Base-by-base conservation (phyloP, 2,329 filamentous ascomycete species). In the Fusarium floridanum region DNA sequence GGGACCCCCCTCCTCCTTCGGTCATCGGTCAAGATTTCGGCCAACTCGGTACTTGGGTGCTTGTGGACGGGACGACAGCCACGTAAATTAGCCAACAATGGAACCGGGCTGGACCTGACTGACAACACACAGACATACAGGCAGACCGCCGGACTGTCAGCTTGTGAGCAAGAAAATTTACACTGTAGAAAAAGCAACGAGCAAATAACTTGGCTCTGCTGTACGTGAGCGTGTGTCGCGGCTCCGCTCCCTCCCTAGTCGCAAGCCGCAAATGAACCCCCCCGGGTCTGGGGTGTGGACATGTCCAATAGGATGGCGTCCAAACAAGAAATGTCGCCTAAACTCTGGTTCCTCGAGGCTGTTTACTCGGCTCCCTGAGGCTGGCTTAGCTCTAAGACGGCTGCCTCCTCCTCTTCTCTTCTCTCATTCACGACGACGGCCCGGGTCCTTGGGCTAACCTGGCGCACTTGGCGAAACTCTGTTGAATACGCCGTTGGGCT, bases 401-500 rank as follows among this genome's bases (percentile, higher is more conserved):
- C 53, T 56, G 53, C 32, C 32, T 36, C 32, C 32, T 55, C 5
- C 22, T 24, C 10, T 20, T 48, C 45, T 55, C 24, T 32, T 32
- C 43, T 63, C 43, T 29, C 45, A 37, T 29, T 32, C 29, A 27
- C 29, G 20, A 22, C 37, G 29, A 27, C 36, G 48, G 48, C 48
- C 61, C 61, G n/a, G 14, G 36, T 56, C 11, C 36, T 64, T 57
- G 61, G 61, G 61, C 61, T 56, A 16, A n/a, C 6, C 20, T 64
- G 39, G 34, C 45, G 22, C 16, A 20, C 45, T 41, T 43, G 48
- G 61, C 48, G 11, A 57, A 64, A 64, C 61, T 64, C 61, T 36
- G 36, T 36, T 64, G 16, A 27, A 43, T 64, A 34, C 48, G 50
- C 61, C 61, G 61, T 64, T 64, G 61, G 36, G 48, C 61, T 64